These are phyloP conservation scores for Botrytis tulipae DNA, from an alignment of 2,329 filamentous ascomycete species.

Conservation along the genomic window DNA sequence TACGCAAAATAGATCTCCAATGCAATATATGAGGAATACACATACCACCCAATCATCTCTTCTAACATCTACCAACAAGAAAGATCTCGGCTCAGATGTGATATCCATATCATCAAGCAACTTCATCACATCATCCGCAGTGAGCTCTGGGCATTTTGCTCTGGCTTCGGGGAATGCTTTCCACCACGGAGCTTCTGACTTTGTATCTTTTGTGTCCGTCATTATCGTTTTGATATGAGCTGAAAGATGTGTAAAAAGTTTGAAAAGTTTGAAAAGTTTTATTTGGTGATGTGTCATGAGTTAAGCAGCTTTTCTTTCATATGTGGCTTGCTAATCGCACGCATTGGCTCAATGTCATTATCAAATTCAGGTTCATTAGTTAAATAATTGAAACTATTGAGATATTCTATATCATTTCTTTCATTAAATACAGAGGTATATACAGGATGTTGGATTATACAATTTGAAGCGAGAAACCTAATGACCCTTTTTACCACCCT, in stretches of 20 bases:
- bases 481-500: constrained; percentile 39
- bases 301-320: constrained; percentile 3
- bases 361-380: background rate
- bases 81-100: constrained; percentile 39
- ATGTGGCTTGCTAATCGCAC: constrained; percentile 1
- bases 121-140: constrained; percentile 43
- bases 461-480: constrained; percentile 10
- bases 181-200: constrained; percentile 29
- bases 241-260: background rate
- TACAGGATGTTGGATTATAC: constrained; percentile 11
- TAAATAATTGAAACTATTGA: too few species aligned
- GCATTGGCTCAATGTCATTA: background rate
- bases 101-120: constrained; percentile 43
- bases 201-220: constrained; percentile 9
- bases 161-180: constrained; percentile 45
- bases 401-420: background rate
- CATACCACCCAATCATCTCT: constrained; percentile 50
- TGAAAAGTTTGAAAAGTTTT: background rate
- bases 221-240: constrained; percentile 18
- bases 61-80: constrained; percentile 54
- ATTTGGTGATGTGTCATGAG: background rate
- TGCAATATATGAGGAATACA: background rate
- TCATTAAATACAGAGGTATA: constrained; percentile 19
- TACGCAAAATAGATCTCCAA: background rate
- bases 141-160: constrained; percentile 42